Percentiles rank a stretch among this genome's conserved stretches.
phyloP scores from a whole-genome alignment of 345 rosid genomes.

The Linum lewisii region DNA sequence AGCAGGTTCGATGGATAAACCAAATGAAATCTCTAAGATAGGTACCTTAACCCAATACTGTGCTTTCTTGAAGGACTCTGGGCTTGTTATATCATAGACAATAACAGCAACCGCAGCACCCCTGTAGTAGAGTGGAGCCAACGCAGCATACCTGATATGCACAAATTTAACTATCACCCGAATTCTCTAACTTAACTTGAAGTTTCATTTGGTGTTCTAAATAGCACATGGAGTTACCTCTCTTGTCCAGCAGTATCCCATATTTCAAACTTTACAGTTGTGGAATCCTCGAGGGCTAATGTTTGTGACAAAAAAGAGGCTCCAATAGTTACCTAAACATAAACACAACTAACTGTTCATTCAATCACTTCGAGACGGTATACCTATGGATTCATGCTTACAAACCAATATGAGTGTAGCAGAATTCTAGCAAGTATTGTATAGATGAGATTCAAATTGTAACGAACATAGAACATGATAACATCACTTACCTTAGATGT shows the following conservation, averaged over 20 bases:
- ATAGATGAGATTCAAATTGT: neutral
- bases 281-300: conserved; percentile 91
- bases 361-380: neutral
- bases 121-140: conserved; percentile 94
- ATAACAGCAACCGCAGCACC: conserved; percentile 95
- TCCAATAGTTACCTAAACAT: conserved; percentile 87
- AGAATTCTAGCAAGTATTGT: neutral
- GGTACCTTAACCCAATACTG: conserved; percentile 97
- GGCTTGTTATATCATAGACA: conserved; percentile 94
- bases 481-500: conserved; percentile 61
- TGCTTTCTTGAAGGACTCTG: conserved; percentile 83
- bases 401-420: neutral
- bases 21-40: conserved; percentile 2
- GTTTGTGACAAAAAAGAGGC: conserved; percentile 97
- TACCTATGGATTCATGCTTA: neutral
- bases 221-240: conserved; percentile 39
- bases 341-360: neutral
- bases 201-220: neutral
- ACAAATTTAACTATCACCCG: neutral
- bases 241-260: conserved; percentile 99
- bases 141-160: conserved; percentile 71
- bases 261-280: conserved; percentile 94
- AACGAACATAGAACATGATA: neutral
- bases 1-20: neutral
- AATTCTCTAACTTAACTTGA: neutral